Percentiles rank a stretch among this genome's conserved stretches.
Conservation (phyloP, 139 green algal genomes). For the Closterium sp. region DNA sequence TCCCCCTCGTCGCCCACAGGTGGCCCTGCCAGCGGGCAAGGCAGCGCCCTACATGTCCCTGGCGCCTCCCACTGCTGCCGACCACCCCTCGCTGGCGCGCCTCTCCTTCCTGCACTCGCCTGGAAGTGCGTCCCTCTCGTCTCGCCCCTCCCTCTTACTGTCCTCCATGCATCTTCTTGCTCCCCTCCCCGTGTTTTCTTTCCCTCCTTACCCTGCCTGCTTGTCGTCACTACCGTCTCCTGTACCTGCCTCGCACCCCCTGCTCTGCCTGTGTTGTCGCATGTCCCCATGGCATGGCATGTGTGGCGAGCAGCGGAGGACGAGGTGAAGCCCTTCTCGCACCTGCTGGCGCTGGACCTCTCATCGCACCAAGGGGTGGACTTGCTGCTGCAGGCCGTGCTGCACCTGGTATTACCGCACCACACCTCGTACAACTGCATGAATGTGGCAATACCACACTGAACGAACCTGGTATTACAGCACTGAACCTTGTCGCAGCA, state of each 20-base stretch:
- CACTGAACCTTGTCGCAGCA: not conserved
- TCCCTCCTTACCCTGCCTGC: not conserved
- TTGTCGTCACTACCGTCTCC: not conserved
- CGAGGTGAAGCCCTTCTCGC: conserved; percentile 61
- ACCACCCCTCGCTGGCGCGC: conserved; percentile 29
- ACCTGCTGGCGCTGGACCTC: conserved; percentile 70
- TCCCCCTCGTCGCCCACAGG: not conserved
- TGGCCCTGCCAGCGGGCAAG: not conserved
- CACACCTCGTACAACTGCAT: not conserved
- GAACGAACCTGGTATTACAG: conserved; percentile 31
- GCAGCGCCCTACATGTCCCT: conserved; percentile 3
- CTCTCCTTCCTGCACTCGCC: conserved; percentile 52
- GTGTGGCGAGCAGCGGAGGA: conserved; percentile 37
- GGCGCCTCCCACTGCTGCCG: not conserved
- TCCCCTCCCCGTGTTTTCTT: no score
- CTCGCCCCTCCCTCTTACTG: not conserved
- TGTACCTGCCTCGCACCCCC: not conserved
- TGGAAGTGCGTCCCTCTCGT: not conserved
- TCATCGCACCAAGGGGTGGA: conserved; percentile 10
- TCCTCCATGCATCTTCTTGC: not conserved
- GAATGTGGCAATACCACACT: no score
- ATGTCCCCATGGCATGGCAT: not conserved
- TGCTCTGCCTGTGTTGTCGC: not conserved
- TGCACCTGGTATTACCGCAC: conserved; percentile 22
- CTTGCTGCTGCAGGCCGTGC: conserved; percentile 42